Percentiles rank a stretch among this genome's conserved stretches.
Conservation (phyloP, 495 filamentous ascomycete species). For the Tuber borchii region DNA sequence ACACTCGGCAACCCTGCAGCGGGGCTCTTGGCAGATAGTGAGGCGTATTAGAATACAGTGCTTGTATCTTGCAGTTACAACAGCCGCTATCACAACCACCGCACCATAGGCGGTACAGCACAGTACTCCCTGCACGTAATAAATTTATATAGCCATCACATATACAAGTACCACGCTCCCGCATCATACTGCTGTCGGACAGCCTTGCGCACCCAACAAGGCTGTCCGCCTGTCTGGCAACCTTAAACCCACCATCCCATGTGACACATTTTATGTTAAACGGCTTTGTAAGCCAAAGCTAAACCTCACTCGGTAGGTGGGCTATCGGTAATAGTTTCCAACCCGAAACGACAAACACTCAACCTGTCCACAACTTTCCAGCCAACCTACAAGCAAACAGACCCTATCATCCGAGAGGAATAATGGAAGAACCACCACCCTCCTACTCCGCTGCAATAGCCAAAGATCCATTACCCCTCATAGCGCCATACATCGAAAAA, state of each 20-base stretch:
- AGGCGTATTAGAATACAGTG: neutral
- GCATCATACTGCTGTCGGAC: neutral
- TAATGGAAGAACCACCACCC: conserved; percentile 13
- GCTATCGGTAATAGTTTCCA: neutral
- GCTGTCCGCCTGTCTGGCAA: neutral
- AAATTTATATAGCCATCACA: neutral
- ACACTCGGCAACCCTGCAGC: neutral
- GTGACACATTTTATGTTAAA: neutral
- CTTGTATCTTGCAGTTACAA: neutral
- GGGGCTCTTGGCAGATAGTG: neutral
- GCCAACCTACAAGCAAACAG: neutral
- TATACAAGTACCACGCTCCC: neutral
- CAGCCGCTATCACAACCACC: neutral
- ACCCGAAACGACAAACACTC: neutral
- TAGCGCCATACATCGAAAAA: conserved; percentile 19
- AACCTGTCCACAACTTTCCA: neutral
- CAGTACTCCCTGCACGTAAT: no score
- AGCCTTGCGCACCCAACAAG: no score
- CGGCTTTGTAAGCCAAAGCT: neutral
- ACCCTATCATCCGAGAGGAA: neutral
- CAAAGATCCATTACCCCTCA: conserved; percentile 22
- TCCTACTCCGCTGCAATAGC: conserved; percentile 28
- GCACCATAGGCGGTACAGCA: no score
- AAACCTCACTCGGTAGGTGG: neutral
- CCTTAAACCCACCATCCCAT: neutral